Conservation (phyloP, 768 basidiomycete genomes). For the Lanmaoa pseudosensibilis region DNA sequence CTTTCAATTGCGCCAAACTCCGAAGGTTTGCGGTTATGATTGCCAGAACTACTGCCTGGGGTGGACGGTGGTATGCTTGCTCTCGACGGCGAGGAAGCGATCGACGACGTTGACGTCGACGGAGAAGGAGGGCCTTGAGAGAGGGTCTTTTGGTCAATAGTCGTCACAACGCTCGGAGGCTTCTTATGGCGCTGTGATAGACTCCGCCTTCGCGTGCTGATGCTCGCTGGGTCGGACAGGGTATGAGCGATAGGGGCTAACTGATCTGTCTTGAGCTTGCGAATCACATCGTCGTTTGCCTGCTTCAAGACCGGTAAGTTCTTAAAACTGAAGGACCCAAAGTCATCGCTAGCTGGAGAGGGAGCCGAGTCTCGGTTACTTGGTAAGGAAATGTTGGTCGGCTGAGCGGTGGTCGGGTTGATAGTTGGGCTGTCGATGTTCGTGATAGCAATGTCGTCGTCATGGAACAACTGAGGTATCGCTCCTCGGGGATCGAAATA, state of each 20-base stretch:
- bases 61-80: conserved; percentile 71
- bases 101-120: conserved; percentile 87
- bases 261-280: conserved; percentile 91
- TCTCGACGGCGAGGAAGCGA: conserved; percentile 86
- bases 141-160: conserved; percentile 58
- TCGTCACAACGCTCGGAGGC: conserved; percentile 75
- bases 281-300: conserved; percentile 97
- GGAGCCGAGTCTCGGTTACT: conserved; percentile 43
- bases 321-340: conserved; percentile 98
- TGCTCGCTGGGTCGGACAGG: conserved; percentile 58
- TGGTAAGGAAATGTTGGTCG: conserved; percentile 23
- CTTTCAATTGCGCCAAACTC: conserved; percentile 87
- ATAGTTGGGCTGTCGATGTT: conserved; percentile 46
- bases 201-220: conserved; percentile 72
- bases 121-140: conserved; percentile 87
- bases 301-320: conserved; percentile 95
- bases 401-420: conserved; percentile 19
- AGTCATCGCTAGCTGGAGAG: conserved; percentile 79
- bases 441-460: conserved; percentile 72
- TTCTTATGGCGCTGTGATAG: conserved; percentile 80
- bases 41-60: conserved; percentile 55
- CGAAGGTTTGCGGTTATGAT: conserved; percentile 81
- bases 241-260: conserved; percentile 75
- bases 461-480: conserved; percentile 85
- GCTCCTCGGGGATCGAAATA: conserved; percentile 98